Conservation (phyloP, 2,329 filamentous ascomycete species). For the Nigrospora osmanthi region DNA sequence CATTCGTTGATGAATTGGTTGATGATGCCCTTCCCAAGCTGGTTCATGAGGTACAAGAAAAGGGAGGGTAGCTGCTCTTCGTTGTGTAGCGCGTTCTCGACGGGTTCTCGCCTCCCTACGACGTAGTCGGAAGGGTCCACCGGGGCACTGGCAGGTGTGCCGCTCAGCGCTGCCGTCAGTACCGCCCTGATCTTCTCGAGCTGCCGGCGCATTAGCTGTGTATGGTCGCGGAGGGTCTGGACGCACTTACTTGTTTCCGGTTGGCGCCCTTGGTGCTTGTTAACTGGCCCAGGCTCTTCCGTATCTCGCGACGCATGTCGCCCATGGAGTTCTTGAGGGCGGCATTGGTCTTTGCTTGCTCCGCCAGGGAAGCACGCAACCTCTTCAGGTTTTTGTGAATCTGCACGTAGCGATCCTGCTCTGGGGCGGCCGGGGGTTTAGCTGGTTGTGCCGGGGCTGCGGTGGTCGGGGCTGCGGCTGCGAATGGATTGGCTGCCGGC, state of each 20-base stretch:
- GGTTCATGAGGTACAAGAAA: slow-evolving; percentile 69
- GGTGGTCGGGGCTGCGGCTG: background rate
- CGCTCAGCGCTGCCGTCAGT: slow-evolving; percentile 45
- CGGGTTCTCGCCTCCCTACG: slow-evolving; percentile 32
- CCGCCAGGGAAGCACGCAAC: slow-evolving; percentile 35
- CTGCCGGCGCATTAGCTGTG: slow-evolving; percentile 15
- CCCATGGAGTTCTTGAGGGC: slow-evolving; percentile 59
- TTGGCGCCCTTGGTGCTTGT: slow-evolving; percentile 59
- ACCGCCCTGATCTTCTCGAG: slow-evolving; percentile 39
- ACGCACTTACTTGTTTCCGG: slow-evolving; percentile 39
- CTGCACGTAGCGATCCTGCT: slow-evolving; percentile 36
- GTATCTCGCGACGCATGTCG: slow-evolving; percentile 63
- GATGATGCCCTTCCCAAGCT: slow-evolving; percentile 66
- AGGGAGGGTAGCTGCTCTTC: slow-evolving; percentile 51
- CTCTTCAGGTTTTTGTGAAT: slow-evolving; percentile 65
- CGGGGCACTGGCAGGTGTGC: slow-evolving; percentile 40
- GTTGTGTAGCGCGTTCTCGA: slow-evolving; percentile 43
- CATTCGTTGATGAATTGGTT: slow-evolving; percentile 63
- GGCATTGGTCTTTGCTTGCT: slow-evolving; percentile 46
- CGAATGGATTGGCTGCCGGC: background rate
- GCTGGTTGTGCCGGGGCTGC: background rate
- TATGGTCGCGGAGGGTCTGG: too few species aligned
- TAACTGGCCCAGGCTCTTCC: slow-evolving; percentile 66
- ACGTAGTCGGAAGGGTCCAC: slow-evolving; percentile 50
- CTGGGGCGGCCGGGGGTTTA: background rate